These are phyloP conservation scores for Plasmodium knowlesi DNA, from an alignment of 169 alveolate genomes.

Conservation along the genomic window DNA sequence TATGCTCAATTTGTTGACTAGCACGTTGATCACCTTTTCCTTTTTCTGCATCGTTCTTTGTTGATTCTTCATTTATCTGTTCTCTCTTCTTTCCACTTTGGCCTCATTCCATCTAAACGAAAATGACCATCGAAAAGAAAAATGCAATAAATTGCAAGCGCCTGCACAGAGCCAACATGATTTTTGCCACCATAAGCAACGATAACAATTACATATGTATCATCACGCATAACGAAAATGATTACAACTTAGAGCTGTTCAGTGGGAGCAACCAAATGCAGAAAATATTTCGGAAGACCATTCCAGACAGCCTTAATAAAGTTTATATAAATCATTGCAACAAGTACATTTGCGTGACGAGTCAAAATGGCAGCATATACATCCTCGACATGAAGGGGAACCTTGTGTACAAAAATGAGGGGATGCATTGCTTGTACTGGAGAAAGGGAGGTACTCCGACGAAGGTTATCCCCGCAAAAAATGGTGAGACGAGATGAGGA, in stretches of 20 bases:
- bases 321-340: conserved; percentile 49
- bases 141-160: conserved; percentile 31
- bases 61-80: background rate
- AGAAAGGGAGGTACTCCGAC: background rate
- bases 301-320: conserved; percentile 45
- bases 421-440: conserved; percentile 43
- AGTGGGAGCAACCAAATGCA: conserved; percentile 47
- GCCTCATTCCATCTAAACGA: background rate
- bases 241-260: conserved; percentile 49
- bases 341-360: conserved; percentile 57
- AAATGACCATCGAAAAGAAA: conserved; percentile 26
- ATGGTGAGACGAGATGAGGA: background rate
- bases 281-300: conserved; percentile 47
- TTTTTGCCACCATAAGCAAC: conserved; percentile 60
- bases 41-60: background rate
- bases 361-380: conserved; percentile 55
- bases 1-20: background rate
- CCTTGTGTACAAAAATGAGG: conserved; percentile 31
- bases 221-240: conserved; percentile 44
- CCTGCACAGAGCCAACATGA: conserved; percentile 63
- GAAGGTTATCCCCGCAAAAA: background rate
- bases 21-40: background rate
- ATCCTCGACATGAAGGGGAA: conserved; percentile 56
- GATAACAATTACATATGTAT: conserved; percentile 58
- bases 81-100: background rate